These are phyloP conservation scores for Saccharomycopsis sp. DNA, from an alignment of 805 yeast species.

Conservation along the genomic window DNA sequence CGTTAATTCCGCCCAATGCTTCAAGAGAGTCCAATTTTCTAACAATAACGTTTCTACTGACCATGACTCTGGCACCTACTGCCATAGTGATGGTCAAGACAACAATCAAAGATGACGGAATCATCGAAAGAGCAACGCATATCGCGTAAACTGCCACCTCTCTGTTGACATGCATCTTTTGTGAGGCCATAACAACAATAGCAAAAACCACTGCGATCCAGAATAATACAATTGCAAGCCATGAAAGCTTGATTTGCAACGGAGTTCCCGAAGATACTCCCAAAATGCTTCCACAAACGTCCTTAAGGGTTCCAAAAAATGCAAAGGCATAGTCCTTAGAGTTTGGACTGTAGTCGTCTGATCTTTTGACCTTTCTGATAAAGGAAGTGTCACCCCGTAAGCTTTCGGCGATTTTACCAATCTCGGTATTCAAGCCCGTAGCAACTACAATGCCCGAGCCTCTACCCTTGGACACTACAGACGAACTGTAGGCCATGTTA, in stretches of 20 bases:
- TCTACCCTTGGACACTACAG: conserved; percentile 67
- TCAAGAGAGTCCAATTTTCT: conserved; percentile 73
- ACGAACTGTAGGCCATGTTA: conserved; percentile 65
- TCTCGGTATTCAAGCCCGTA: conserved; percentile 69
- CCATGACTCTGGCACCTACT: conserved; percentile 67
- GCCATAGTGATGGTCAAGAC: conserved; percentile 85
- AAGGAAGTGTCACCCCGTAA: conserved; percentile 37
- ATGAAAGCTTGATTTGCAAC: conserved; percentile 64
- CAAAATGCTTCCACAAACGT: conserved; percentile 58
- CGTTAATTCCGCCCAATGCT: conserved; percentile 72
- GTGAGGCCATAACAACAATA: conserved; percentile 80
- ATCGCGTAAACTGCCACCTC: conserved; percentile 87
- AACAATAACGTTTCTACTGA: conserved; percentile 62
- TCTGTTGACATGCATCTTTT: conserved; percentile 61
- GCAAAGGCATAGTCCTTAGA: conserved; percentile 42
- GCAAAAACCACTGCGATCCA: conserved; percentile 79
- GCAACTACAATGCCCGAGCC: conserved; percentile 60
- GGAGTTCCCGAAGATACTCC: conserved; percentile 82
- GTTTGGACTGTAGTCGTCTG: conserved; percentile 38
- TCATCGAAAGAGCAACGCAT: conserved; percentile 74
- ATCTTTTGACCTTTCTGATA: conserved; percentile 36
- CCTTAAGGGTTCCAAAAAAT: conserved; percentile 40
- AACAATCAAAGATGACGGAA: conserved; percentile 73
- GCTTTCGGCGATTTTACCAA: conserved; percentile 65
- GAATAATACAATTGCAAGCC: conserved; percentile 68